Percentiles rank a stretch among this genome's conserved stretches.
phyloP scores from a whole-genome alignment of 225 moss, liverwort and hornwort species.

The Asterella californica region DNA sequence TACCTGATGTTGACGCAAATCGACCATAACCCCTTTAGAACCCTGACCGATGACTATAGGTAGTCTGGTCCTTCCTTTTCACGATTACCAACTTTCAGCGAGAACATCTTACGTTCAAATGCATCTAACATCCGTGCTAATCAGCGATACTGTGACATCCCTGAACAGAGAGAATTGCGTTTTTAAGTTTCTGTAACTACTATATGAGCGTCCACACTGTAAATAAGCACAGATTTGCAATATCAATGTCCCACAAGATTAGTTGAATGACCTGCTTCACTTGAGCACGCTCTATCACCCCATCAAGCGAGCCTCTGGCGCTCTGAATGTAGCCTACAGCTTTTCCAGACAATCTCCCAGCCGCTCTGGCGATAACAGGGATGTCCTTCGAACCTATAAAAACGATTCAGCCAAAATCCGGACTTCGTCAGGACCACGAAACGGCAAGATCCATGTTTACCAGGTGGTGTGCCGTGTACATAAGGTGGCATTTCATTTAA shows the following conservation, averaged over 20 bases:
- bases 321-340: conserved; percentile 92
- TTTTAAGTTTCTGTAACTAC: no score
- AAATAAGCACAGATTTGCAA: neutral
- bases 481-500: neutral
- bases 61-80: no score
- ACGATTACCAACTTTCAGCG: no score
- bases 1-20: conserved; percentile 46
- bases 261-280: conserved; percentile 50
- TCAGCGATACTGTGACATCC: no score
- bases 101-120: no score
- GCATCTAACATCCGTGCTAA: no score
- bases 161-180: no score
- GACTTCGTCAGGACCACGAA: neutral
- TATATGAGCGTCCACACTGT: neutral
- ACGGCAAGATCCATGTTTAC: neutral
- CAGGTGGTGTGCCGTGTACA: neutral
- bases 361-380: conserved; percentile 75
- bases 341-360: conserved; percentile 79
- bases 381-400: conserved; percentile 89
- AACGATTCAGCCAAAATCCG: neutral
- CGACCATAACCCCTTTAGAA: neutral
- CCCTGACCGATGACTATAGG: no score
- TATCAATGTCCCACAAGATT: neutral
- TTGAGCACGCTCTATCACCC: conserved; percentile 77
- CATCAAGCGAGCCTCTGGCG: conserved; percentile 67